Evolutionary conservation across 2,329 filamentous ascomycete genomes (phyloP).

Genomic region (Bimuria novae-zelandiae): DNA sequence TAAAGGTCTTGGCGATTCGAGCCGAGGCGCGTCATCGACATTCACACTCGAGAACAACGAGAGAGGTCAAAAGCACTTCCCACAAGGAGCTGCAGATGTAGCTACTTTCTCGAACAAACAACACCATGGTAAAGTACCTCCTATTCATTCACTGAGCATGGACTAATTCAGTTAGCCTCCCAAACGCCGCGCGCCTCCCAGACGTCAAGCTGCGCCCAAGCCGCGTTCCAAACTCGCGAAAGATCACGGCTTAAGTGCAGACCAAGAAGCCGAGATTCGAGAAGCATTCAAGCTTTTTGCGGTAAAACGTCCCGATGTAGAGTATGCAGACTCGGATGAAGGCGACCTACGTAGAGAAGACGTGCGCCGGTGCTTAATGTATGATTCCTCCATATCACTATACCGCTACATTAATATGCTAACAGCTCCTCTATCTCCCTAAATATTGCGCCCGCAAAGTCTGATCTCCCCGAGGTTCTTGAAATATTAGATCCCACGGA

Average conservation of each 20-base stretch:
- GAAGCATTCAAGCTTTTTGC: conserved; percentile 86
- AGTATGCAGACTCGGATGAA: conserved; percentile 69
- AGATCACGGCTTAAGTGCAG: conserved; percentile 82
- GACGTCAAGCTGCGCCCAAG: conserved; percentile 24
- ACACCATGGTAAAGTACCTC: conserved; percentile 25
- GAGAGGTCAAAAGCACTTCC: background rate
- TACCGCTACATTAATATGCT: background rate
- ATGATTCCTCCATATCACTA: conserved; percentile 23
- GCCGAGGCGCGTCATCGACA: conserved; percentile 8
- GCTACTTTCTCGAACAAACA: background rate
- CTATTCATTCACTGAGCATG: background rate
- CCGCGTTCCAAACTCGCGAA: conserved; percentile 88
- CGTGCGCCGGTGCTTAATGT: conserved; percentile 58
- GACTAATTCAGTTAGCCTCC: conserved; percentile 30
- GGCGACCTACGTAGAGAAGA: conserved; percentile 50
- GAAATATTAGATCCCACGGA: conserved; percentile 81
- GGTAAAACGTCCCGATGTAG: conserved; percentile 49
- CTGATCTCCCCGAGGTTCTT: conserved; percentile 76
- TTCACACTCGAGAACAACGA: background rate
- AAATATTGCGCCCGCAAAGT: conserved; percentile 67
- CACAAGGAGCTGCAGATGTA: background rate
- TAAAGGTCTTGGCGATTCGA: background rate
- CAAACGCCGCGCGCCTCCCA: conserved; percentile 33
- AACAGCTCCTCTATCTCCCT: conserved; percentile 66
- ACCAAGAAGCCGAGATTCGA: conserved; percentile 86